Conservation (phyloP, 2,329 filamentous ascomycete species). For the Cladosporium austrohemisphaericum region DNA sequence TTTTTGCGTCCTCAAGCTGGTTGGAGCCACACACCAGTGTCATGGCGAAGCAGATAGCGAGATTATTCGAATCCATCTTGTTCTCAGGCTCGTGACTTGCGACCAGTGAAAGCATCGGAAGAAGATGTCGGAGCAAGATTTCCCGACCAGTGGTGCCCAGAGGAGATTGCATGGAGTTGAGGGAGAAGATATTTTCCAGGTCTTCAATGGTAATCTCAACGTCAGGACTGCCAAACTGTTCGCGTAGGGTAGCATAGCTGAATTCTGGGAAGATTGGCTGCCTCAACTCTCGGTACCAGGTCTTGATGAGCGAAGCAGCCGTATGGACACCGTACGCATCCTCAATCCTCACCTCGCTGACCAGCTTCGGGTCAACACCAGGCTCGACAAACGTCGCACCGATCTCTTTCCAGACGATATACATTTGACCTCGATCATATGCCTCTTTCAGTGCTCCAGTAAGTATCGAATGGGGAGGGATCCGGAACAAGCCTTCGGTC, state of each 20-base stretch:
- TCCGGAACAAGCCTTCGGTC: slow-evolving; percentile 52
- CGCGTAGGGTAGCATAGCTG: slow-evolving; percentile 46
- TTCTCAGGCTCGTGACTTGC: slow-evolving; percentile 46
- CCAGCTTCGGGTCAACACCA: slow-evolving; percentile 34
- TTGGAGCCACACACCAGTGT: slow-evolving; percentile 51
- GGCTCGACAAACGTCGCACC: slow-evolving; percentile 34
- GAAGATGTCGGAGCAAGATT: slow-evolving; percentile 48
- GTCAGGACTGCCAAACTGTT: slow-evolving; percentile 40
- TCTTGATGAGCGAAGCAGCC: slow-evolving; percentile 52
- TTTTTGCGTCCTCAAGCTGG: slow-evolving; percentile 53
- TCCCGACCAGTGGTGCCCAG: slow-evolving; percentile 45
- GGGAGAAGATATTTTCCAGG: slow-evolving; percentile 45
- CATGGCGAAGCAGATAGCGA: slow-evolving; percentile 54
- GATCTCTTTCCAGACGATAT: slow-evolving; percentile 51
- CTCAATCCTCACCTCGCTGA: slow-evolving; percentile 45
- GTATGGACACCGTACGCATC: slow-evolving; percentile 53
- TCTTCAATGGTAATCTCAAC: slow-evolving; percentile 39
- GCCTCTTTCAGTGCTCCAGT: slow-evolving; percentile 51
- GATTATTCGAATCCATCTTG: slow-evolving; percentile 53
- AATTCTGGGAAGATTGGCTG: slow-evolving; percentile 50
- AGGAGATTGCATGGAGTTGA: slow-evolving; percentile 44
- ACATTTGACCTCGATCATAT: slow-evolving; percentile 53
- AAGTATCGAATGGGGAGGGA: slow-evolving; percentile 49
- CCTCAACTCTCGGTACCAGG: slow-evolving; percentile 53
- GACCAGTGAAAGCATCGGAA: slow-evolving; percentile 50